phyloP scores from a whole-genome alignment of 2,329 filamentous ascomycete species.

The Ophiostoma ips region DNA sequence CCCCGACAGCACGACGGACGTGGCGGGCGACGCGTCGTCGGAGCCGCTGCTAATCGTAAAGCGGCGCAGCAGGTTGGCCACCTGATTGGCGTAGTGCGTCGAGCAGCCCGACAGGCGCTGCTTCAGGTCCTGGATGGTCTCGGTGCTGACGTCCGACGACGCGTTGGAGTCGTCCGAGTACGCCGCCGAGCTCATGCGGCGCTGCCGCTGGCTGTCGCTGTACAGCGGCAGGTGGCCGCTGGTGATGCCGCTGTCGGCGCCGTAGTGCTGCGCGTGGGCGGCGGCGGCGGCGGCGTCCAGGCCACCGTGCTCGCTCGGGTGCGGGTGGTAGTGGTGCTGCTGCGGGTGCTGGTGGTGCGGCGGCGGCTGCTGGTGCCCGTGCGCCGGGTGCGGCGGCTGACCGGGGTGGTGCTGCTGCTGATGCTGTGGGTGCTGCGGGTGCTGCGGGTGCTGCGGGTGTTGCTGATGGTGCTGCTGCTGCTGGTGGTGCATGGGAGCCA shows the following conservation, averaged over 20 bases:
- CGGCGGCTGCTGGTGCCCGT: background rate
- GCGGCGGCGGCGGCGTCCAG: background rate
- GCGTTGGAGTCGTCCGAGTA: conserved; percentile 13
- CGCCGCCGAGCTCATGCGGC: conserved; percentile 10
- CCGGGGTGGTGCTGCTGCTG: background rate
- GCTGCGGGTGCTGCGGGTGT: background rate
- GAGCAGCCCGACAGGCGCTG: conserved; percentile 23
- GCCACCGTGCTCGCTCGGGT: conserved; percentile 2
- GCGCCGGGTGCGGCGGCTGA: conserved; percentile 1
- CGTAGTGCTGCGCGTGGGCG: too few relatives aligned
- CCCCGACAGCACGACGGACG: conserved; percentile 1
- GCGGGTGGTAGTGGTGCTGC: conserved; percentile 6
- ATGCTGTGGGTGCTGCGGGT: conserved; percentile 3
- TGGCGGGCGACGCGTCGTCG: conserved; percentile 6
- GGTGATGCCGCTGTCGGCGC: background rate
- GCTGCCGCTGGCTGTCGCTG: conserved; percentile 6
- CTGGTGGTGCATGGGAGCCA: conserved; percentile 4
- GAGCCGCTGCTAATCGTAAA: conserved; percentile 16
- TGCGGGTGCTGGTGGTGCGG: background rate
- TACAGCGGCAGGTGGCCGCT: conserved; percentile 10
- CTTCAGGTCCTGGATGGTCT: conserved; percentile 20
- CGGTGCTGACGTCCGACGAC: conserved; percentile 16
- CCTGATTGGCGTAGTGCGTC: conserved; percentile 17
- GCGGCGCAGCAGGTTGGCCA: conserved; percentile 15
- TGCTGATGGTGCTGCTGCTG: conserved; percentile 5